Percentiles rank a stretch among this genome's conserved stretches.
phyloP scores from a whole-genome alignment of 1,284 basidiomycete genomes.

The Caloboletus firmus region DNA sequence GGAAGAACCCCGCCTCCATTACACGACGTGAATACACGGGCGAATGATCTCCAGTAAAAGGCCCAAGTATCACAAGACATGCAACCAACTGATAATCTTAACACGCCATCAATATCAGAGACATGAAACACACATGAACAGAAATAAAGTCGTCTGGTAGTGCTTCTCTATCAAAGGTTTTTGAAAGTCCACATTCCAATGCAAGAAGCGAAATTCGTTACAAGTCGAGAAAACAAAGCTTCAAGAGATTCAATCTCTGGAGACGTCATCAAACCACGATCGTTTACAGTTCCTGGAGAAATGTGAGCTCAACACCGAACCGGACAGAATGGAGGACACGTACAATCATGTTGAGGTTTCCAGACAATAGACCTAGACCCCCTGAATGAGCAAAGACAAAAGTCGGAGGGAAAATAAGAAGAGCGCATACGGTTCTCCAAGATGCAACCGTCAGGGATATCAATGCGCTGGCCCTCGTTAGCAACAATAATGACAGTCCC shows the following conservation, averaged over 20 bases:
- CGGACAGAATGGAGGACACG: conserved; percentile 26
- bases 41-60: background rate
- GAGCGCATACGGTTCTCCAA: conserved; percentile 79
- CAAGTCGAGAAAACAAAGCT: conserved; percentile 5
- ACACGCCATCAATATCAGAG: conserved; percentile 8
- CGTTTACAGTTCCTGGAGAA: conserved; percentile 33
- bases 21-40: background rate
- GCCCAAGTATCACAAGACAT: background rate
- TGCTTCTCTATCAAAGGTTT: conserved; percentile 20
- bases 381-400: conserved; percentile 8
- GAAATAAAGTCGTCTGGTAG: background rate
- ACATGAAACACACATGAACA: background rate
- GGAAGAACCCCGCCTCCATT: background rate
- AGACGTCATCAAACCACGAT: background rate
- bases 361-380: conserved; percentile 54
- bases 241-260: conserved; percentile 4
- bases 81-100: background rate
- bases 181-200: conserved; percentile 21
- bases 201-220: conserved; percentile 6
- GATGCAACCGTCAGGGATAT: conserved; percentile 93
- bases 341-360: conserved; percentile 70
- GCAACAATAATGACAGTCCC: conserved; percentile 89
- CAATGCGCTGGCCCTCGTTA: conserved; percentile 92
- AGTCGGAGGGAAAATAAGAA: background rate
- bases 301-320: background rate